Base-by-base conservation (phyloP, 225 moss, liverwort and hornwort species). In the Marchantia paleacea region DNA sequence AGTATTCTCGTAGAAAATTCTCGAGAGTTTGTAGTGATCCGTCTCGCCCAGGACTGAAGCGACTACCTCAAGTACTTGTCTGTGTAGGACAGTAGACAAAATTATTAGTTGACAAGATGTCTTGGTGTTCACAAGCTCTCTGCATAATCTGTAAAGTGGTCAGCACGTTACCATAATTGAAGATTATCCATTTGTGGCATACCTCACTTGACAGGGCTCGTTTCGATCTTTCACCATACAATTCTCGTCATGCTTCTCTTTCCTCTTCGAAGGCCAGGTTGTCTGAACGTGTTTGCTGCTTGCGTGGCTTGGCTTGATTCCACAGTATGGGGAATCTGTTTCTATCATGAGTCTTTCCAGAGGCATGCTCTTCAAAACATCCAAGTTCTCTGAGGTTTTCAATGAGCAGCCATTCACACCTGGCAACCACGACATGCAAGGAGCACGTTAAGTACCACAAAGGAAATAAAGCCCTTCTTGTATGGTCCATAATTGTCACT, bases 381-480 rank as follows among this genome's bases (percentile, higher is more conserved):
- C 80, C 52, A 99, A 78, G 82, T 99, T 95, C 49, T 94, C 95
- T 70, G 79, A 75, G 10, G 92, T 95, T 83, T 99, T 99, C 80
- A 99, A 61, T 72, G 99, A 99, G 85, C 99, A 99, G 73, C 99
- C 99, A 86, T 99, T 99, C 71, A 99, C 90, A 78, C 97, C 96
- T 94, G 81, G 20, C 18, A 29, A 5, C 51, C 49, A 73, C 72
- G 22, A 19, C 16, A 24, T 19, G 51, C 72, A 50, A 15, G 12
- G 20, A 16, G 28, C 6, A 12, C 6, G 67, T 67, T 67, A 28
- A 28, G 30, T 13, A 24, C 9, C 77, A 61, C 57, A 53, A 12
- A 1, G 31, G 2, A 14, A 8, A 1, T 58, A 28, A 8, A 12
- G 12, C 30, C 75, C 75, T 61, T 22, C 2, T 62, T 8, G n/a